phyloP scores from a whole-genome alignment of 2,329 filamentous ascomycete genomes.

The Biscogniauxia mediterranea region DNA sequence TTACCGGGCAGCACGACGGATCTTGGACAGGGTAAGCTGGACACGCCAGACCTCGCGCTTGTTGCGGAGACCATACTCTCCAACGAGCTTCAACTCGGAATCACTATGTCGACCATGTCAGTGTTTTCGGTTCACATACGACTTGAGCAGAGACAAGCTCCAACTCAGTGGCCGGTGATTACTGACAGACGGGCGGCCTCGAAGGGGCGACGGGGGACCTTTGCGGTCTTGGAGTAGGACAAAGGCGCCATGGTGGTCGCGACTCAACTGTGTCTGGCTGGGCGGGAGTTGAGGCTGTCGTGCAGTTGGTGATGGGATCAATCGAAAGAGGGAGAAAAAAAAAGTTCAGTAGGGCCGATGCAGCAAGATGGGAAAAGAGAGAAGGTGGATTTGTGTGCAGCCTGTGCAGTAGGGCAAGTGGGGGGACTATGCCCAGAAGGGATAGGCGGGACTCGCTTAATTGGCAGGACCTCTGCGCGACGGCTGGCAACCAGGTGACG shows the following conservation, averaged over 20 bases:
- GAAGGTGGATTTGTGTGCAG: constrained; percentile 27
- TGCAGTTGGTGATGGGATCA: constrained; percentile 20
- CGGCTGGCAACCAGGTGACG: constrained; percentile 3
- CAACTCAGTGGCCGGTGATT: constrained; percentile 90
- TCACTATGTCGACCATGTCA: constrained; percentile 73
- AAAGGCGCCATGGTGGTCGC: constrained; percentile 47
- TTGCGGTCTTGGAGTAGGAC: constrained; percentile 99
- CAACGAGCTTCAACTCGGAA: constrained; percentile 98
- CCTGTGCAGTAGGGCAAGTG: constrained; percentile 33
- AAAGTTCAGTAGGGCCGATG: constrained; percentile 20
- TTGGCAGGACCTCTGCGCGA: constrained; percentile 6
- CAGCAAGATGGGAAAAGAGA: constrained; percentile 15
- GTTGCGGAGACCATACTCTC: constrained; percentile 99
- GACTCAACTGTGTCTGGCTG: constrained; percentile 35
- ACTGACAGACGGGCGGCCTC: constrained; percentile 99
- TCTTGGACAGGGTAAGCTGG: constrained; percentile 99
- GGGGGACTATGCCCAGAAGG: constrained; percentile 14
- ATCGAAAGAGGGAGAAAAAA: constrained; percentile 9
- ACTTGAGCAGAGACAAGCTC: constrained; percentile 98
- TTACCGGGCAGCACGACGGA: constrained; percentile 99
- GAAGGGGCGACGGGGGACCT: constrained; percentile 97
- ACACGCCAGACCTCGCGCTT: constrained; percentile 99
- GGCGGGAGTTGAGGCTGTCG: constrained; percentile 17
- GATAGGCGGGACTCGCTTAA: constrained; percentile 26
- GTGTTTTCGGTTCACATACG: constrained; percentile 70